phyloP scores from a whole-genome alignment of 2,329 filamentous ascomycete species.

The Neofusicoccum laricinum region DNA sequence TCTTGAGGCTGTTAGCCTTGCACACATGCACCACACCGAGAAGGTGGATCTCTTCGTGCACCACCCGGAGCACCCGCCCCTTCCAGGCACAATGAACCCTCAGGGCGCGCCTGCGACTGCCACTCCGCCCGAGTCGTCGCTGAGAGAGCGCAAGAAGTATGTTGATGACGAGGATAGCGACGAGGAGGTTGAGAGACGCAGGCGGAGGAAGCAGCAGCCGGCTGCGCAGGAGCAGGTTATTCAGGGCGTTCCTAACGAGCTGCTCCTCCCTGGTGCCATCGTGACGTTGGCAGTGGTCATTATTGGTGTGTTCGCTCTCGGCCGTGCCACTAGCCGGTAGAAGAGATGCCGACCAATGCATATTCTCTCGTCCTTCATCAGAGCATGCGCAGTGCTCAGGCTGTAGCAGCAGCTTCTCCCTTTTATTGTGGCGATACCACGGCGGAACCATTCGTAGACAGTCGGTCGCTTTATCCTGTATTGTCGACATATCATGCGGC shows the following conservation, averaged over 20 bases:
- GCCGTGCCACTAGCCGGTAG: conserved; percentile 58
- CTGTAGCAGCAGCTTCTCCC: background rate
- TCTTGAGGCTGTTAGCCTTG: conserved; percentile 81
- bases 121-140: conserved; percentile 51
- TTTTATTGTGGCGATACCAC: conserved; percentile 5
- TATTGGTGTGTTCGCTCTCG: conserved; percentile 85
- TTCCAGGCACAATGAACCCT: conserved; percentile 62
- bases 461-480: background rate
- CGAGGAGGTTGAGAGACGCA: conserved; percentile 43
- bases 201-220: conserved; percentile 45
- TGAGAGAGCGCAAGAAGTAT: conserved; percentile 46
- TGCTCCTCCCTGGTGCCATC: conserved; percentile 89
- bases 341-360: background rate
- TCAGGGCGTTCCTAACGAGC: conserved; percentile 86
- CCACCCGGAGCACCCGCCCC: conserved; percentile 83
- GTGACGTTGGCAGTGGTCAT: conserved; percentile 94
- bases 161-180: conserved; percentile 57
- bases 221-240: conserved; percentile 68
- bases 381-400: background rate
- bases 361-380: background rate
- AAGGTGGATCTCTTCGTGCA: conserved; percentile 98
- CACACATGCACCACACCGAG: conserved; percentile 72
- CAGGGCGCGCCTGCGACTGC: conserved; percentile 49
- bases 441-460: conserved; percentile 4
- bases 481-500: background rate